Evolutionary conservation across 495 filamentous ascomycete genomes (phyloP).

Genomic region (Hyaloscypha variabilis): DNA sequence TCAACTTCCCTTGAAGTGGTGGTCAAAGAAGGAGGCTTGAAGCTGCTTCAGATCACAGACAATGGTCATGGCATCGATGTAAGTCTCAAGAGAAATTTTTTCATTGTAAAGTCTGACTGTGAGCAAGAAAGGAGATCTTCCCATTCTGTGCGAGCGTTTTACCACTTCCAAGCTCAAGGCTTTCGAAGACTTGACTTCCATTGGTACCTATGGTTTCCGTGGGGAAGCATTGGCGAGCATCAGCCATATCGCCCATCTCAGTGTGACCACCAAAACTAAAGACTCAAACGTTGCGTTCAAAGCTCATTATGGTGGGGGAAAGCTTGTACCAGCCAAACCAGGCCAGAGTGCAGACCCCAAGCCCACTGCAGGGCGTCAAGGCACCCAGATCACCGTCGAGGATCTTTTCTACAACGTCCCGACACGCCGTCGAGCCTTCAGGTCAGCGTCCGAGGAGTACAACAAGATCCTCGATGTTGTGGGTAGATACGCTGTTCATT

Average conservation of each 20-base stretch:
- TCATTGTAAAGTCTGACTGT: constrained; percentile 22
- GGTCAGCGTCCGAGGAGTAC: constrained; percentile 93
- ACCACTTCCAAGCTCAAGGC: constrained; percentile 95
- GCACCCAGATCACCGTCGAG: constrained; percentile 96
- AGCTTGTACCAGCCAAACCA: constrained; percentile 84
- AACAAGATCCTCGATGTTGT: constrained; percentile 97
- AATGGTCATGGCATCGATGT: constrained; percentile 98
- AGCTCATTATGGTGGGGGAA: constrained; percentile 84
- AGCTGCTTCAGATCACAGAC: constrained; percentile 95
- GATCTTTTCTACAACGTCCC: constrained; percentile 98
- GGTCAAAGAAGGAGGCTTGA: constrained; percentile 95
- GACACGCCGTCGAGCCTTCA: constrained; percentile 84
- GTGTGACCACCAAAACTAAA: constrained; percentile 90
- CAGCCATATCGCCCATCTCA: constrained; percentile 96
- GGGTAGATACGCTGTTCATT: constrained; percentile 94
- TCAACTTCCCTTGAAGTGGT: constrained; percentile 89
- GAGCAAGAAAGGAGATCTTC: constrained; percentile 79
- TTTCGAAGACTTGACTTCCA: constrained; percentile 91
- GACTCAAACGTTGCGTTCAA: constrained; percentile 88
- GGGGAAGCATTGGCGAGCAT: constrained; percentile 98
- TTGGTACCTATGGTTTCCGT: constrained; percentile 95
- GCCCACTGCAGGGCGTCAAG: constrained; percentile 85
- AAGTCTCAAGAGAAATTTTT: constrained; percentile 32
- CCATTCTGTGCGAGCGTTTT: constrained; percentile 94
- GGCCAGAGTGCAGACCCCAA: constrained; percentile 89